Percentiles rank a stretch among this genome's conserved stretches.
Evolutionary conservation across 371 early-diverging fungal genomes (phyloP).

Genomic region (Blakeslea trispora): DNA sequence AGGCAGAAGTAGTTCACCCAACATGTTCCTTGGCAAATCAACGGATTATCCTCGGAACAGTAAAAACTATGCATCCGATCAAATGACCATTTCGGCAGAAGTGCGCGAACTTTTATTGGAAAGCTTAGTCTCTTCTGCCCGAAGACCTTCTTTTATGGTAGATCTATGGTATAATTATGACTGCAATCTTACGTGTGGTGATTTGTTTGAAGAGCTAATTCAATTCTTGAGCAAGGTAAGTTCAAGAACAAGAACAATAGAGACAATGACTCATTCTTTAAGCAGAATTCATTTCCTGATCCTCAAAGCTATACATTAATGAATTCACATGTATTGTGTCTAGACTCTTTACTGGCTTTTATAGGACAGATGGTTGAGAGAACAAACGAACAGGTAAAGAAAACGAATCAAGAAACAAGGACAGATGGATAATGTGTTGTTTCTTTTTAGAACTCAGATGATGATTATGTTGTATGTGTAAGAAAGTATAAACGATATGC

Average conservation of each 20-base stretch:
- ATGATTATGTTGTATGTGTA: constrained; percentile 30
- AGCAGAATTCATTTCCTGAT: constrained; percentile 74
- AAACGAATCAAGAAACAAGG: too few relatives aligned
- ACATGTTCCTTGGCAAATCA: constrained; percentile 36
- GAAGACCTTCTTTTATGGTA: constrained; percentile 74
- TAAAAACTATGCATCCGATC: constrained; percentile 42
- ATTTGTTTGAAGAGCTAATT: constrained; percentile 87
- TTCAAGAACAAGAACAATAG: too few relatives aligned
- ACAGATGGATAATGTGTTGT: too few relatives aligned
- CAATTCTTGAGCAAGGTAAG: constrained; percentile 67
- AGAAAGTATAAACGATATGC: constrained; percentile 5
- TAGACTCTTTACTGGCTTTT: constrained; percentile 81
- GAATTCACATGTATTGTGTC: constrained; percentile 66
- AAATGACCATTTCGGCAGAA: constrained; percentile 65
- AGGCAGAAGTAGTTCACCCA: constrained; percentile 44
- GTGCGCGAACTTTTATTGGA: constrained; percentile 84
- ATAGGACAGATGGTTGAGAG: constrained; percentile 80
- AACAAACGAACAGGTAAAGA: constrained; percentile 35
- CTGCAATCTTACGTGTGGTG: constrained; percentile 77
- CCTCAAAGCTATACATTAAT: constrained; percentile 65
- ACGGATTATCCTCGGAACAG: constrained; percentile 28
- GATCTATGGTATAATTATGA: constrained; percentile 96
- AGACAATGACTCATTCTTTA: background rate
- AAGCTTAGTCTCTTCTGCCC: constrained; percentile 70
- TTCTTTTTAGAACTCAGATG: constrained; percentile 5